A percentile compares a stretch with the other conserved stretches of the same genome.
Conservation (phyloP, 148 eudicot genomes). For the Camellia granthamiana region DNA sequence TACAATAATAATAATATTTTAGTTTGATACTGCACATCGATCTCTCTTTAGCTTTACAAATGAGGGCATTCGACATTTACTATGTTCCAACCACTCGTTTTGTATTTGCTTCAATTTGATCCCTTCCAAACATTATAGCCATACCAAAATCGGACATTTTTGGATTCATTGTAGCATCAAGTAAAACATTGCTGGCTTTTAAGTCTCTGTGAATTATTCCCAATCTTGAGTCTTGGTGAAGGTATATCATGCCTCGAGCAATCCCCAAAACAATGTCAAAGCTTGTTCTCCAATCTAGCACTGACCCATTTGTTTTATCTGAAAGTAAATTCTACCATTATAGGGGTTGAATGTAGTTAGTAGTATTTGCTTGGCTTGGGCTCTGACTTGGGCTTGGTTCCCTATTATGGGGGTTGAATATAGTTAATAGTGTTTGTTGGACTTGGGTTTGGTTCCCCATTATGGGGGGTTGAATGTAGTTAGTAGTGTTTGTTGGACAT, state of each 20-base stretch:
- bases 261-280: conserved; percentile 48
- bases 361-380: too few species aligned
- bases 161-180: conserved; percentile 50
- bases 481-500: too few species aligned
- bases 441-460: too few species aligned
- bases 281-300: conserved; percentile 46
- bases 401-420: too few species aligned
- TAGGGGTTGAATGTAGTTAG: too few species aligned
- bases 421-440: too few species aligned
- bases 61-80: conserved; percentile 26
- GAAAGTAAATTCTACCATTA: not conserved
- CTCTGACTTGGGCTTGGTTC: too few species aligned
- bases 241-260: conserved; percentile 62
- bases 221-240: conserved; percentile 60
- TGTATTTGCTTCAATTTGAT: conserved; percentile 47
- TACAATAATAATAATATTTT: not conserved
- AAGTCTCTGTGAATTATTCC: conserved; percentile 63
- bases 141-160: conserved; percentile 64
- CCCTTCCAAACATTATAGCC: conserved; percentile 49
- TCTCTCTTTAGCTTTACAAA: too few species aligned
- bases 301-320: conserved; percentile 39
- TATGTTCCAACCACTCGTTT: conserved; percentile 59
- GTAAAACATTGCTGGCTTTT: conserved; percentile 53
- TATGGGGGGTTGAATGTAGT: too few species aligned
- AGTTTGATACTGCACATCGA: not conserved